Percentiles rank a stretch among this genome's conserved stretches.
Conservation (phyloP, 2,329 filamentous ascomycete species). For the Penicillium sp. region DNA sequence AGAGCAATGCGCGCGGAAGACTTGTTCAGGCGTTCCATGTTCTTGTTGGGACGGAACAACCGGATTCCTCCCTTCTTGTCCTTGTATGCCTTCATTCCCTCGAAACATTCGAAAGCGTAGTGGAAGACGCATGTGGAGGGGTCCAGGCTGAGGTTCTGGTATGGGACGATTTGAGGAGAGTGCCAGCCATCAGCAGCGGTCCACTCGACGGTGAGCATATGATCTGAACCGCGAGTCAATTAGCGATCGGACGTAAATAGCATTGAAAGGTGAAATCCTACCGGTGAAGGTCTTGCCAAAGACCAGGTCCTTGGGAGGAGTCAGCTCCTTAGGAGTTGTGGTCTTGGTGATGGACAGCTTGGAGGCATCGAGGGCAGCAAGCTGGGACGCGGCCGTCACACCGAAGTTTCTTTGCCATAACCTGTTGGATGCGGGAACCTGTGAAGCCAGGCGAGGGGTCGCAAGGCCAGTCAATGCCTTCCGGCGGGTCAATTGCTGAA, state of each 20-base stretch:
- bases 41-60: constrained; percentile 91
- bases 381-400: constrained; percentile 42
- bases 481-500: constrained; percentile 42
- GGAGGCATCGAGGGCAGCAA: constrained; percentile 73
- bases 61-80: constrained; percentile 76
- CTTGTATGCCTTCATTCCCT: constrained; percentile 99
- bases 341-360: constrained; percentile 77
- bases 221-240: constrained; percentile 63
- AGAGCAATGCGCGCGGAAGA: constrained; percentile 89
- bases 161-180: constrained; percentile 80
- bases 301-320: constrained; percentile 77
- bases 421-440: constrained; percentile 34
- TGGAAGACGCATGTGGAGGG: constrained; percentile 97
- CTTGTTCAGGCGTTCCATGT: constrained; percentile 94
- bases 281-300: constrained; percentile 93
- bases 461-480: constrained; percentile 33
- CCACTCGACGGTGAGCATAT: constrained; percentile 97
- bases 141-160: constrained; percentile 96
- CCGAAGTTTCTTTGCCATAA: constrained; percentile 57
- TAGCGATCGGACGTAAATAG: constrained; percentile 14
- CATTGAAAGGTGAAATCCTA: constrained; percentile 42
- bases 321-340: constrained; percentile 71
- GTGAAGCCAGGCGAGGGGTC: constrained; percentile 29
- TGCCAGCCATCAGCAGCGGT: constrained; percentile 82
- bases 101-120: constrained; percentile 97